phyloP scores from a whole-genome alignment of 805 yeast species.

The Yarrowia keelungensis region DNA sequence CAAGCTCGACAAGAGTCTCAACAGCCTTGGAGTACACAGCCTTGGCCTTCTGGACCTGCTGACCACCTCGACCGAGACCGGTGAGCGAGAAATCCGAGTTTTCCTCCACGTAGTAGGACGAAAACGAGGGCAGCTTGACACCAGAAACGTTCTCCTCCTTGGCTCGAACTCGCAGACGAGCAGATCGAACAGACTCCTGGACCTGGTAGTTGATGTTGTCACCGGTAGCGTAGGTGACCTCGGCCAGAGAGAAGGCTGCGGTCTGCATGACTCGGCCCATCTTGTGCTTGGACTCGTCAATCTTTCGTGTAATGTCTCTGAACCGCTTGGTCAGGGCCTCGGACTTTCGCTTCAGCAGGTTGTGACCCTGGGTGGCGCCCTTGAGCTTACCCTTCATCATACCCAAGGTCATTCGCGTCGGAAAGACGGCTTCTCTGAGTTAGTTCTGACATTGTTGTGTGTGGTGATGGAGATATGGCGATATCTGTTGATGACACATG shows the following conservation, averaged over 20 bases:
- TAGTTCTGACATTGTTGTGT: neutral
- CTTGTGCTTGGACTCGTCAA: conserved; percentile 93
- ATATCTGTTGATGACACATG: neutral
- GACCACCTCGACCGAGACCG: conserved; percentile 98
- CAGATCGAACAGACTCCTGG: conserved; percentile 86
- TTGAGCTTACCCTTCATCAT: conserved; percentile 93
- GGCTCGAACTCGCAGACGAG: conserved; percentile 88
- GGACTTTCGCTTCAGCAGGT: conserved; percentile 89
- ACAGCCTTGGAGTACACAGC: conserved; percentile 93
- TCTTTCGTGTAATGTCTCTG: conserved; percentile 92
- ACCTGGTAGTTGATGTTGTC: conserved; percentile 95
- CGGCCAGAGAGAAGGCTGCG: conserved; percentile 96
- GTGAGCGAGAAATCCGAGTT: conserved; percentile 95
- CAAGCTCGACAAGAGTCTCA: conserved; percentile 94
- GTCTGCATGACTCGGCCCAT: conserved; percentile 99
- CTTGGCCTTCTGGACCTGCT: conserved; percentile 94
- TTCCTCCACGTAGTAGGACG: conserved; percentile 78
- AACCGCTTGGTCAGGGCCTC: conserved; percentile 96
- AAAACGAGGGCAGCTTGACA: conserved; percentile 92
- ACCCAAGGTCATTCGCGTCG: conserved; percentile 96
- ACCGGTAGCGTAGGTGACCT: conserved; percentile 96
- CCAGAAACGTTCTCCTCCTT: conserved; percentile 97
- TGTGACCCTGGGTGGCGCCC: conserved; percentile 97
- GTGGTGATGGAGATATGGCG: neutral
- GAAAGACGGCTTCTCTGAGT: conserved; percentile 89